Evolutionary conservation across 1,284 basidiomycete species (phyloP).

Genomic region (Cryptococcus neoformans): DNA sequence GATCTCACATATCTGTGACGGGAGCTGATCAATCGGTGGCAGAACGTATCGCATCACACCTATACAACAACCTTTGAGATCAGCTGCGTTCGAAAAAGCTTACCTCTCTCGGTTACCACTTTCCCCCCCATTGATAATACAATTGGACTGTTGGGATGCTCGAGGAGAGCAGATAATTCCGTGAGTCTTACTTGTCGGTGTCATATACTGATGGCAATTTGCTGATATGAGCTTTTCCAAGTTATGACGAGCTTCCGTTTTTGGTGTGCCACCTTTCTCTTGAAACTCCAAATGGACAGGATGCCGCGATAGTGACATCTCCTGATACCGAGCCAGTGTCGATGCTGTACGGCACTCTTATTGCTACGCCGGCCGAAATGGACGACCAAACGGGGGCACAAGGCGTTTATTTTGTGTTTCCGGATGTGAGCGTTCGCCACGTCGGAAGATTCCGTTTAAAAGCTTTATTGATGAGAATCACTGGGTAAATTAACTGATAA

Average conservation of each 20-base stretch:
- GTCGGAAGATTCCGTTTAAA: constrained; percentile 71
- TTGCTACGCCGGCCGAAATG: constrained; percentile 72
- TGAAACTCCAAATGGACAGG: constrained; percentile 33
- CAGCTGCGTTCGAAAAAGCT: constrained; percentile 71
- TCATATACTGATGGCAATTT: too few relatives aligned
- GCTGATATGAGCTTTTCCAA: constrained; percentile 7
- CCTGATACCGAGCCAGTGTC: constrained; percentile 24
- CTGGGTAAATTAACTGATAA: constrained; percentile 59
- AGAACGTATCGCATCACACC: constrained; percentile 46
- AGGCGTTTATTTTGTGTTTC: constrained; percentile 81
- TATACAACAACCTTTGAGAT: constrained; percentile 72
- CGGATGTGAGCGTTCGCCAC: constrained; percentile 79
- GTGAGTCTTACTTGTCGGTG: constrained; percentile 21
- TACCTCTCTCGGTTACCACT: constrained; percentile 75
- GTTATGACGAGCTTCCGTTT: constrained; percentile 76
- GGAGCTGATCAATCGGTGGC: too few relatives aligned
- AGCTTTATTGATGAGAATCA: constrained; percentile 69
- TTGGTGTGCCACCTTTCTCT: constrained; percentile 74
- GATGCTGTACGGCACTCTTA: constrained; percentile 76
- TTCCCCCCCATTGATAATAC: constrained; percentile 73
- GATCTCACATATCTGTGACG: too few relatives aligned
- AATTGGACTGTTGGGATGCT: constrained; percentile 65
- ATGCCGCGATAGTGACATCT: constrained; percentile 26
- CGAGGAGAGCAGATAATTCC: constrained; percentile 50
- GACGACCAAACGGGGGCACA: constrained; percentile 70